Base-by-base conservation (phyloP, 257 asterid genomes). In the Solanum okadae region DNA sequence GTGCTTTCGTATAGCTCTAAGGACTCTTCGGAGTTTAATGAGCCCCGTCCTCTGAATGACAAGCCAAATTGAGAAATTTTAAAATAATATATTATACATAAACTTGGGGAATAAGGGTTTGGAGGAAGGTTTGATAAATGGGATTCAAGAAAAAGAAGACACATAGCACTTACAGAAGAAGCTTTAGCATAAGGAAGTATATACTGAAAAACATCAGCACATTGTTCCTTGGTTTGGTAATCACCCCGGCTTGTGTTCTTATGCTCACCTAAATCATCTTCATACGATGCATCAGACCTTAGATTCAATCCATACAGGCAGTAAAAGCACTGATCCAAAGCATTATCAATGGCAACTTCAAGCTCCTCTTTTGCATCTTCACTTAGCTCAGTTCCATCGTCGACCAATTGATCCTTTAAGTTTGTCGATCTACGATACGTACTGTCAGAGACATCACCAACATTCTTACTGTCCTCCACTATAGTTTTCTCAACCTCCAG, bases 161-260 rank as follows among this genome's bases (percentile, higher is more conserved):
- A 82, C 83, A 49, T 86, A 29, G 76, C 16, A 92, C 99, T 96
- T 86, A 96, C 99, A 83, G 99, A 96, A 88, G 98, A 96, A 90
- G 96, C 98, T 93, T 94, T 95, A 18, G 99, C 98, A 91, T 96
- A 97, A 27, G 99, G 96, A 91, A 97, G 98, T 88, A 97, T 91
- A 90, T 97, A 95, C 88, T 92, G 98, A 87, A 97, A 96, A 90
- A 97, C 99, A 89, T 96, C 99, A 88, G 98, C 98, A 90, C 99
- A 97, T 88, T 97, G 99, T 91, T 97, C 99, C 94, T 97, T 97
- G 25, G 98, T 97, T 93, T 97, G 99, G 90, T 97, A 97, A 90
- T 97, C 98, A 89, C 98, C 98, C 63, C 95, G 97, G 93, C 99
- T 94, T 65, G 98, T 97, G 89, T 96, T 94, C 92, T 94, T 96